Evolutionary conservation across 2,329 filamentous ascomycete species (phyloP).

Genomic region (Podosphaera xanthii): DNA sequence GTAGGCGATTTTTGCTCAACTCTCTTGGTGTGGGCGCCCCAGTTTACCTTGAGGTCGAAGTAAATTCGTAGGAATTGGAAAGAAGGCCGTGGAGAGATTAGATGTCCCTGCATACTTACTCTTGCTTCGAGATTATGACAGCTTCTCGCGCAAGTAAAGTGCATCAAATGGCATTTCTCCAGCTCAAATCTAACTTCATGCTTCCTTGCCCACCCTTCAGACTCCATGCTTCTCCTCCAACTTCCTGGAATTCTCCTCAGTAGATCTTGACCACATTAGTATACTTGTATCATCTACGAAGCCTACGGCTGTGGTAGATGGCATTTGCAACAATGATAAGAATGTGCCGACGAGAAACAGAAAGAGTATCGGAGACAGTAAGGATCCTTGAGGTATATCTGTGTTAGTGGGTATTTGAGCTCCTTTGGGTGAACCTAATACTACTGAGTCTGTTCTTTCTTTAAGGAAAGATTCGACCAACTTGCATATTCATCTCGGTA

Average conservation of each 20-base stretch:
- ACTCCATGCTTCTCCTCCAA: no score
- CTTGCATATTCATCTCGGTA: background rate
- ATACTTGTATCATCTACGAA: conserved; percentile 1
- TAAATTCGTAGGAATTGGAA: background rate
- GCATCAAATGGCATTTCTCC: background rate
- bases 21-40: background rate
- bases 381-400: background rate
- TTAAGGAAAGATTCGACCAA: background rate
- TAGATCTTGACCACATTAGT: background rate
- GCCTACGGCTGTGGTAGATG: background rate
- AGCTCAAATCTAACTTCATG: no score
- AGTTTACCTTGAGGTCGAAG: background rate
- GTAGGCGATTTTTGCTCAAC: background rate
- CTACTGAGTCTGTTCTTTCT: background rate
- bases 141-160: background rate
- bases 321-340: background rate
- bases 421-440: background rate
- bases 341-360: background rate
- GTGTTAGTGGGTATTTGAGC: background rate
- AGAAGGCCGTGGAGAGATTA: background rate
- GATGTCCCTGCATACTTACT: background rate
- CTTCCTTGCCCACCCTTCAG: no score
- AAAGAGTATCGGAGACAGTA: background rate
- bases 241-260: no score
- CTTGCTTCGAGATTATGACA: background rate